Evolutionary conservation across 345 rosid species (phyloP), one percentile per base, ranked within the genome.

Genomic region (Mangifera indica): DNA sequence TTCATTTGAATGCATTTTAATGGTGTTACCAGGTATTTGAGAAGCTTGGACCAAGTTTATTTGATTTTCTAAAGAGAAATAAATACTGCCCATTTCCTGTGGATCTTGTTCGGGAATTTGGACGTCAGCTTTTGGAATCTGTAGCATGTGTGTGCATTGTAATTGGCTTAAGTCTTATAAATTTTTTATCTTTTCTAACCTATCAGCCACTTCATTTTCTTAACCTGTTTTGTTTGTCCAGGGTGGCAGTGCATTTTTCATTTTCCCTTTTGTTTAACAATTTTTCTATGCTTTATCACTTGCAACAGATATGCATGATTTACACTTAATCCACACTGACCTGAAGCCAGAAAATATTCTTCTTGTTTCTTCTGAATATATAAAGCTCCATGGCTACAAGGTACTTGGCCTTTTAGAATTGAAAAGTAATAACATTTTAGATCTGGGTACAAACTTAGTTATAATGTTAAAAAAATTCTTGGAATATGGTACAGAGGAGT

Each of bases 41-140:
- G 95, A 91, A 82, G 91, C 97, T 91, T 91, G 97, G 97, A 78
- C 91, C 97, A 85, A 91, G 97, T 81, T 85, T 91, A 83, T 91
- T 82, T 87, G 97, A 91, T 91, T 86, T 85, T 86, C 95, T 91
- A 78, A 89, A 88, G 89, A 91, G 86, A 87, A 89, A 91, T 88
- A 91, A 86, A 86, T 89, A 89, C 88, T 83, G 86, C 82, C 86
- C 91, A 75, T 89, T 91, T 88, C 97, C 93, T 75, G 86, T 89
- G 86, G 91, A 88, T 81, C 97, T 87, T 81, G 97, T 87, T 82
- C 95, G 90, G 66, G 95, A 91, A 87, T 87, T 91, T 86, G 94
- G 95, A 78, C 83, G 86, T 80, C 95, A 91, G 89, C 97, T 91
- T 80, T 87, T 91, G 97, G 94, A 91, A 78, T 91, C 91, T 89